phyloP scores from a whole-genome alignment of 352 stramenopile species.

The Globisporangium irregulare region DNA sequence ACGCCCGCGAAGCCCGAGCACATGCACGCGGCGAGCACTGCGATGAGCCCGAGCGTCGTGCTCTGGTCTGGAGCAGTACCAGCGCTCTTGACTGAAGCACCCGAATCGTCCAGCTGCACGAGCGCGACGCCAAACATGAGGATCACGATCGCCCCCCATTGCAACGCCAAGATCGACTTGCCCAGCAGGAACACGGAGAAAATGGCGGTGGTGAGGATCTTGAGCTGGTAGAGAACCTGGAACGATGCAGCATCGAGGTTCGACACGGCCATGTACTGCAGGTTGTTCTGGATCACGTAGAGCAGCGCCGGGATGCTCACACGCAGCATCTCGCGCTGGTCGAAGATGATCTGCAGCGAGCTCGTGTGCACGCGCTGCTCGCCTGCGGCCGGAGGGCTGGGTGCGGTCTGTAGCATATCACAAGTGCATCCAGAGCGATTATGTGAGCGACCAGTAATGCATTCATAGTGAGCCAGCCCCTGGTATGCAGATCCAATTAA shows the following conservation, averaged over 20 bases:
- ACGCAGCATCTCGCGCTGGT: constrained; percentile 57
- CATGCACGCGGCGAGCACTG: constrained; percentile 66
- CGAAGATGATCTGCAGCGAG: constrained; percentile 47
- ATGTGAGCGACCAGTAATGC: neutral
- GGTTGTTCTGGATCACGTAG: constrained; percentile 85
- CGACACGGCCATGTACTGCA: constrained; percentile 78
- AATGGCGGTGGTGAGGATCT: constrained; percentile 84
- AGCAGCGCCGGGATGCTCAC: constrained; percentile 75
- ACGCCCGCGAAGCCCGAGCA: constrained; percentile 83
- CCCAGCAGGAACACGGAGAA: constrained; percentile 82
- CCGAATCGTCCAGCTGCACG: constrained; percentile 63
- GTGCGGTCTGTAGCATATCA: neutral
- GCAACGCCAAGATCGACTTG: constrained; percentile 62
- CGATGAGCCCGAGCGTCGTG: constrained; percentile 64
- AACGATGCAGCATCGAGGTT: constrained; percentile 81
- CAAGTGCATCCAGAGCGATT: too few relatives aligned
- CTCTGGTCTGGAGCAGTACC: constrained; percentile 32
- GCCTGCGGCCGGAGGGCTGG: neutral
- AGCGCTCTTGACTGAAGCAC: constrained; percentile 8
- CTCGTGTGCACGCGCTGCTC: constrained; percentile 15
- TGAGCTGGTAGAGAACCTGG: constrained; percentile 86
- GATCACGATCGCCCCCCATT: constrained; percentile 77
- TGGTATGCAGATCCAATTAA: neutral
- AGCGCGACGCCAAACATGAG: constrained; percentile 81
- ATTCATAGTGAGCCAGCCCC: neutral